A percentile compares a stretch with the other conserved stretches of the same genome.
Evolutionary conservation across 208 protist species (phyloP).

Genomic region (Eutreptiella sp.): DNA sequence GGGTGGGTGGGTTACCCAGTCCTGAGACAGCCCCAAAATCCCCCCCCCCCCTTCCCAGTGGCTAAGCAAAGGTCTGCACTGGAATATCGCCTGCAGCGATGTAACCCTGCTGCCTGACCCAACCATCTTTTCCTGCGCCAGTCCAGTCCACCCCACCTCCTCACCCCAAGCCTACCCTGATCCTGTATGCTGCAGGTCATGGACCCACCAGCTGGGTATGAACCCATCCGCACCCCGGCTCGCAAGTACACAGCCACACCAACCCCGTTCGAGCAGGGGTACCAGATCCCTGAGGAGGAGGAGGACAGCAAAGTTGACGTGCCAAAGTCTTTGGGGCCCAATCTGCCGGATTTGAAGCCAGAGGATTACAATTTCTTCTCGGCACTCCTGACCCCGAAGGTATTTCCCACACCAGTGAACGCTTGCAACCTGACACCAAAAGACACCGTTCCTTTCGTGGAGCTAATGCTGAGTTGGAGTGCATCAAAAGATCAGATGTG

Average conservation of each 20-base stretch:
- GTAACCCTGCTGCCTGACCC: too few species aligned
- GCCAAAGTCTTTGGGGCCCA: constrained; percentile 66
- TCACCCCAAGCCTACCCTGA: constrained; percentile 14
- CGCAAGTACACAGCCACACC: constrained; percentile 64
- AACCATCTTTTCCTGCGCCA: too few species aligned
- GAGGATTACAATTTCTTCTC: constrained; percentile 93
- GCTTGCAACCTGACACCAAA: neutral
- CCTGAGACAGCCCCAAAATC: too few species aligned
- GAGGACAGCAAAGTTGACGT: constrained; percentile 23
- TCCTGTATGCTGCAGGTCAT: constrained; percentile 38
- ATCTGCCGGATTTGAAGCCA: constrained; percentile 89
- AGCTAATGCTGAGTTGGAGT: too few species aligned
- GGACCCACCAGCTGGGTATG: constrained; percentile 57
- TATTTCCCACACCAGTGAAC: constrained; percentile 61
- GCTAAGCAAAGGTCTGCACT: too few species aligned
- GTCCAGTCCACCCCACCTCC: too few species aligned
- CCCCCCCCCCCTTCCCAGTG: too few species aligned
- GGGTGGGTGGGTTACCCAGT: too few species aligned
- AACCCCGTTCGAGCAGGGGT: constrained; percentile 28
- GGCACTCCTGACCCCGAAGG: constrained; percentile 80
- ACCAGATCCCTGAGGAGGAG: constrained; percentile 17
- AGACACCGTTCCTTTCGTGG: neutral
- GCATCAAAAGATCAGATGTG: too few species aligned
- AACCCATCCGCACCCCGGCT: constrained; percentile 61
- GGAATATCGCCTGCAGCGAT: too few species aligned